Evolutionary conservation across 1,284 basidiomycete species (phyloP), one percentile per base, ranked within the genome.

Genomic region (Papiliotrema terrestris): DNA sequence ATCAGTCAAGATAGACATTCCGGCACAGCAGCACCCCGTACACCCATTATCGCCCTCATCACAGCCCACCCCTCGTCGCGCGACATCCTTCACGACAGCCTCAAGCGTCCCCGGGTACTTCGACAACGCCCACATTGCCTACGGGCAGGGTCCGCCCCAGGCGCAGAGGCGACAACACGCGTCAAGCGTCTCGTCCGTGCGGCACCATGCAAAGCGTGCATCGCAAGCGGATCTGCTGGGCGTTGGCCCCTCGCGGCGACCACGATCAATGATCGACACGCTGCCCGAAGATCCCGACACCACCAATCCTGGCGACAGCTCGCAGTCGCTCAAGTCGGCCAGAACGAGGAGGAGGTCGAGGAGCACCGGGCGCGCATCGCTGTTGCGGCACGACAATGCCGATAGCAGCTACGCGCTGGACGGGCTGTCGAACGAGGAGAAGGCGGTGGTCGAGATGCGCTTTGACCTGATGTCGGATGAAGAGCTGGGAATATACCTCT

Each of bases 401-500:
- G 25, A 37, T 22, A 15, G 29, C 52, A 32, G 15, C 29, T 32
- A 32, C 29, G 29, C 29, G 29, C 29, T 71, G 11, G 67, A 69
- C 36, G 61, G 61, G n/a, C 51, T 71, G 22, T 57, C 54, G 14
- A 64, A 62, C 19, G 68, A 69, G 29, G 71, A 71, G 45, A 26
- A 69, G 17, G 65, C 59, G 6, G 57, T 71, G 8, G 57, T 71
- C 25, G 67, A 71, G 42, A 66, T 63, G 38, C 58, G 65, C 20
- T 74, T 69, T 39, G 72, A 74, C 39, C 55, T 66, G 39, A 73
- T 74, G 72, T 49, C 57, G 15, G 68, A 74, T 29, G 42, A 45
- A 3, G 67, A 73, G 60, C 39, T 74, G 8, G 26, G 29, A 15
- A 52, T 46, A 9, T 65, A 62, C 19, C 56, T 71, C 25, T 17